Evolutionary conservation across 345 rosid species (phyloP).

Genomic region (Citrus medica): DNA sequence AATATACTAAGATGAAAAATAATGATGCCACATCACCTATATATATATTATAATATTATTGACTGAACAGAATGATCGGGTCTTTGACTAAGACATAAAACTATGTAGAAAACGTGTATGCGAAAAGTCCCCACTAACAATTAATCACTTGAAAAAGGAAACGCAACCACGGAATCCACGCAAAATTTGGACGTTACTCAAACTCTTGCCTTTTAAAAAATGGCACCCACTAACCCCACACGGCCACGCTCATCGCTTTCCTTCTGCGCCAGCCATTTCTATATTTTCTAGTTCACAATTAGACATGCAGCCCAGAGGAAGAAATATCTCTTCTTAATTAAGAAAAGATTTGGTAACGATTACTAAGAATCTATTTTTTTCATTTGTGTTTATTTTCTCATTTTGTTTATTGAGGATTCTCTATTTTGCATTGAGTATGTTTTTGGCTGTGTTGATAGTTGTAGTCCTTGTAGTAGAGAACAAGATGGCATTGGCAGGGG

Average conservation of each 20-base stretch:
- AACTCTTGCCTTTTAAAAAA: neutral
- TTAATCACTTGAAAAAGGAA: neutral
- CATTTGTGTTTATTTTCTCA: neutral
- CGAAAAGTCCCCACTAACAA: neutral
- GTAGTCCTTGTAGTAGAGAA: neutral
- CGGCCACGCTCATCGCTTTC: neutral
- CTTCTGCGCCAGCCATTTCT: neutral
- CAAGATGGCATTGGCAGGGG: conserved; percentile 28
- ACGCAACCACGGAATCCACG: neutral
- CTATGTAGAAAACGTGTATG: neutral
- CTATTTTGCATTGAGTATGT: neutral
- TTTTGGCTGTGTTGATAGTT: neutral
- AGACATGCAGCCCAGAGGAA: neutral
- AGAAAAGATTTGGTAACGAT: neutral
- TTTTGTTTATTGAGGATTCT: neutral
- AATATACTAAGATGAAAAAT: too few relatives aligned
- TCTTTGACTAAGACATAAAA: neutral
- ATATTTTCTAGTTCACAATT: neutral
- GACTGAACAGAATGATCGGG: neutral
- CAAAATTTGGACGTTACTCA: neutral
- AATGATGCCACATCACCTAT: too few relatives aligned
- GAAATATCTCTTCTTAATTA: neutral
- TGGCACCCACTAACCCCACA: neutral
- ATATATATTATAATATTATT: neutral
- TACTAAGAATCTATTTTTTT: neutral